These are phyloP conservation scores for Avena eriantha DNA, from an alignment of 176 grass and related monocot genomes.

Conservation along the genomic window DNA sequence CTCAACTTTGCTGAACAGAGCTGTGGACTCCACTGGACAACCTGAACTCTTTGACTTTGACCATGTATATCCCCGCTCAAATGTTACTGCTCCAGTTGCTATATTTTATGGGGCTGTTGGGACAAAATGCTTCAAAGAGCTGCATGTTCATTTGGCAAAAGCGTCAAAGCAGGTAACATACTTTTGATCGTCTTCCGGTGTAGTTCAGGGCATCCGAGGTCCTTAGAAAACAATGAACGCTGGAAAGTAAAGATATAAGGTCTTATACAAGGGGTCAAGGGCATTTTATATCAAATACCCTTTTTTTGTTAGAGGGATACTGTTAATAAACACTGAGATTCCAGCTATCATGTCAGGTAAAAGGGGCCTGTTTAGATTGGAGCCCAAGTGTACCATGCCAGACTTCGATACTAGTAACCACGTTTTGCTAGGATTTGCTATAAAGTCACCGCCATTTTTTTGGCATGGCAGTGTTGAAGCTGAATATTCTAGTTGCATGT, in stretches of 20 bases:
- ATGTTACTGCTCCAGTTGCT: conserved; percentile 63
- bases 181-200: neutral
- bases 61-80: conserved; percentile 74
- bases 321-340: conserved; percentile 14
- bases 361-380: conserved; percentile 7
- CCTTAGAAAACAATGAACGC: conserved; percentile 17
- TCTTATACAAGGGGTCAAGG: neutral
- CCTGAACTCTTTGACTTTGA: conserved; percentile 96
- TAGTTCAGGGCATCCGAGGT: conserved; percentile 2
- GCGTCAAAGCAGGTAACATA: conserved; percentile 80
- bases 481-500: neutral
- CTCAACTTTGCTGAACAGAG: conserved; percentile 64
- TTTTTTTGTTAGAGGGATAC: conserved; percentile 33
- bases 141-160: conserved; percentile 78
- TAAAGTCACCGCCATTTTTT: neutral
- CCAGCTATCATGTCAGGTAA: neutral
- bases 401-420: neutral
- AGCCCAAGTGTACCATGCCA: conserved; percentile 20
- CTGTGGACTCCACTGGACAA: conserved; percentile 51
- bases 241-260: conserved; percentile 18
- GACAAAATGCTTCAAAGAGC: conserved; percentile 92
- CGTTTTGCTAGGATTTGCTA: conserved; percentile 23
- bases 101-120: conserved; percentile 92
- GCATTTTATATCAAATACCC: conserved; percentile 20
- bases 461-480: neutral